Percentiles rank a stretch among this genome's conserved stretches.
phyloP scores from a whole-genome alignment of 2,329 filamentous ascomycete species.

The Aurifilum marmelostoma region DNA sequence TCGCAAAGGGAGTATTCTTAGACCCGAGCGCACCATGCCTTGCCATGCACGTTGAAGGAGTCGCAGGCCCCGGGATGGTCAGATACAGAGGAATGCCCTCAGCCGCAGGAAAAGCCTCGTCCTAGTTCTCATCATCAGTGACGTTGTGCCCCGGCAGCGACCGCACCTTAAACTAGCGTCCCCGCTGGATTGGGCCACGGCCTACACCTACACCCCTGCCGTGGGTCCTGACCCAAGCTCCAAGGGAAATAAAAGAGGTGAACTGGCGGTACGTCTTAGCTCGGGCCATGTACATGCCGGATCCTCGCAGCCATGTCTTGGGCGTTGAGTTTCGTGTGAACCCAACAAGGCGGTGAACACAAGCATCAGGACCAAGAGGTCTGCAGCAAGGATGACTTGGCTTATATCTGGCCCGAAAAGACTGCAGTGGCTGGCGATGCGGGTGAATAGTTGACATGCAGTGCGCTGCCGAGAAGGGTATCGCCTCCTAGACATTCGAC shows the following conservation, averaged over 20 bases:
- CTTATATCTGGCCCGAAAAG: constrained; percentile 30
- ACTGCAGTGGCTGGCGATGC: too few species aligned
- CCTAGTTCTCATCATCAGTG: not conserved
- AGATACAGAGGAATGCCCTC: constrained; percentile 1
- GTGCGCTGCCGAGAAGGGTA: too few species aligned
- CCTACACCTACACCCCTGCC: constrained; percentile 21
- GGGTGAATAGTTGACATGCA: too few species aligned
- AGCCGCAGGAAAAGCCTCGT: constrained; percentile 7
- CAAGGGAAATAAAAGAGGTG: constrained; percentile 2
- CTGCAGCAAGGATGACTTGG: constrained; percentile 37
- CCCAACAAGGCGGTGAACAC: constrained; percentile 39
- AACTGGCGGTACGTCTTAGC: constrained; percentile 16
- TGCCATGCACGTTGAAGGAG: not conserved
- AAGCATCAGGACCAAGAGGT: constrained; percentile 32
- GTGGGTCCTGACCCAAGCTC: constrained; percentile 5
- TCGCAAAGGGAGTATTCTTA: not conserved
- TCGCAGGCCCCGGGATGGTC: not conserved
- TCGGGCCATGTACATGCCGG: constrained; percentile 17
- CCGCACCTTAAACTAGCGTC: constrained; percentile 14
- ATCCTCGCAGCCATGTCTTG: constrained; percentile 23
- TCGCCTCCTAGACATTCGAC: not conserved
- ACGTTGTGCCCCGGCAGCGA: constrained; percentile 14
- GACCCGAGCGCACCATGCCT: not conserved
- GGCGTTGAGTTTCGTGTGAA: constrained; percentile 26
- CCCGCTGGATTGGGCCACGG: constrained; percentile 20